A percentile compares a stretch with the other conserved stretches of the same genome.
These are phyloP conservation scores for Vitis vinifera DNA, from an alignment of 164 flowering plant genomes.

Conservation along the genomic window ASM3070453v1 NC_081822.1:36622501-36623000, in stretches of 20 bases:
- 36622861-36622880: constrained; percentile 53
- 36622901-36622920: constrained; percentile 70
- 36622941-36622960: constrained; percentile 76
- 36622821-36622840: constrained; percentile 57
- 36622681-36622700: constrained; percentile 39
- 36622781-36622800: constrained; percentile 44
- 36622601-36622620: constrained; percentile 69
- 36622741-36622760: constrained; percentile 54
- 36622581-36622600: constrained; percentile 46
- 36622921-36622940: constrained; percentile 60
- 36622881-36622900: constrained; percentile 62
- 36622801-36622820: constrained; percentile 48
- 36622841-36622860: constrained; percentile 65
- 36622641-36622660: constrained; percentile 78
- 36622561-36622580: constrained; percentile 44
- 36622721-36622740: constrained; percentile 66
- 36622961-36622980: constrained; percentile 69
- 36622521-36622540: constrained; percentile 47
- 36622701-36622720: constrained; percentile 67
- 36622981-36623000: constrained; percentile 62
- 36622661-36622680: constrained; percentile 51
- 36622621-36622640: constrained; percentile 51
- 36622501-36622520: constrained; percentile 36
- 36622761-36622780: constrained; percentile 41
- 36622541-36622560: constrained; percentile 42